phyloP scores from a whole-genome alignment of 768 basidiomycete genomes.

The Rhodotorula graminis region DNA sequence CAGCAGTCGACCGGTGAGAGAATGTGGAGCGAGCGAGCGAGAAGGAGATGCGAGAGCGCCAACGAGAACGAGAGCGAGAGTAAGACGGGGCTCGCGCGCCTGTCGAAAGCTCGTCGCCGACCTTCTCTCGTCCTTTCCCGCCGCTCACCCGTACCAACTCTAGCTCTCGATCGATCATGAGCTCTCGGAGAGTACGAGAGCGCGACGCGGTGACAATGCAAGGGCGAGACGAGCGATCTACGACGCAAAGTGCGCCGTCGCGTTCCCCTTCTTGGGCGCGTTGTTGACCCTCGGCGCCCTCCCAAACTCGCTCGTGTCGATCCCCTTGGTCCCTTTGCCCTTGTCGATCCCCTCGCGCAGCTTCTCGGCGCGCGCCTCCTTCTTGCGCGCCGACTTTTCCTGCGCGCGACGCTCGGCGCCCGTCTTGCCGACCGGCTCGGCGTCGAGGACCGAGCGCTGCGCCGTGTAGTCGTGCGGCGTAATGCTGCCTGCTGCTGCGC shows the following conservation, averaged over 20 bases:
- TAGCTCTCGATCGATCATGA: too few species aligned
- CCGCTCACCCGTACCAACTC: too few species aligned
- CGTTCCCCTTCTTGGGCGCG: conserved; percentile 21
- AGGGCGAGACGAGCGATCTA: not conserved
- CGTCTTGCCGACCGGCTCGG: not conserved
- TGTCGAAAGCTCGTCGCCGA: too few species aligned
- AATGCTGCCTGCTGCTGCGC: not conserved
- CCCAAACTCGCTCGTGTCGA: conserved; percentile 33
- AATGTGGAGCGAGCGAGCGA: too few species aligned
- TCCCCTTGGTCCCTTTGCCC: conserved; percentile 10
- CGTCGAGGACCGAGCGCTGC: conserved; percentile 21
- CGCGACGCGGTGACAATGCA: too few species aligned
- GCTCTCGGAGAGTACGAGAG: too few species aligned
- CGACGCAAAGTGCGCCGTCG: conserved; percentile 4
- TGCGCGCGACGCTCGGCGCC: conserved; percentile 8
- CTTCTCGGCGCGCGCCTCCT: conserved; percentile 11
- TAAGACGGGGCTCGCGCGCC: too few species aligned
- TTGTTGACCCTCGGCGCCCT: conserved; percentile 31
- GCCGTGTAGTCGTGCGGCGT: conserved; percentile 32
- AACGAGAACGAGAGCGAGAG: too few species aligned
- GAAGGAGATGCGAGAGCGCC: too few species aligned
- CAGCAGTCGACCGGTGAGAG: too few species aligned
- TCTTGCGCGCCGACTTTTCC: conserved; percentile 27
- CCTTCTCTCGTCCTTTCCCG: too few species aligned
- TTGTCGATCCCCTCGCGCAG: not conserved